Percentiles rank a stretch among this genome's conserved stretches.
phyloP scores from a whole-genome alignment of 345 rosid genomes.

The Firmiana major region DNA sequence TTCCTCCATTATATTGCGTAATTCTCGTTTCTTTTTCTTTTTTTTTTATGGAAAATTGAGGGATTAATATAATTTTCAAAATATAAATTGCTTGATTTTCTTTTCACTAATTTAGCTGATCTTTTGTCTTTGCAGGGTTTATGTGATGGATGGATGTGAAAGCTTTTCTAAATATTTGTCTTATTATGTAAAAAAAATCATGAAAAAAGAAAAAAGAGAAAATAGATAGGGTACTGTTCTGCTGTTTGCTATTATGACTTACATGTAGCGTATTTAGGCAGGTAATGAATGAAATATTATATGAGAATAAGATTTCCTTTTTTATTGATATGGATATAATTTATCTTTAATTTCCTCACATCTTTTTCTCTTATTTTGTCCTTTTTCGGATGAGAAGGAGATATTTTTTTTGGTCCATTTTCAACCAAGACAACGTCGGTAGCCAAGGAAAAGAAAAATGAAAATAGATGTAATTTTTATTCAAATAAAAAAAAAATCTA shows the following conservation, averaged over 20 bases:
- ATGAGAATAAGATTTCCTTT: neutral
- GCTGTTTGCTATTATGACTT: neutral
- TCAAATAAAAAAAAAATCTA: too few species aligned
- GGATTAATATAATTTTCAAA: too few species aligned
- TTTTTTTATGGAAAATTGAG: too few species aligned
- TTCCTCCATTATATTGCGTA: neutral
- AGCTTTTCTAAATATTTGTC: neutral
- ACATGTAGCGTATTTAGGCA: neutral
- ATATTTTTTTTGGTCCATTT: too few species aligned
- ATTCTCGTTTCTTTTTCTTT: neutral
- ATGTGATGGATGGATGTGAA: neutral
- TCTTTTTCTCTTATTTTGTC: too few species aligned
- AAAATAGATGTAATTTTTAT: too few species aligned
- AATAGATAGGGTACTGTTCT: neutral
- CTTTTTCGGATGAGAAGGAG: too few species aligned
- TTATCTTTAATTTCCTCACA: too few species aligned
- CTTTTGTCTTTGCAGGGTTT: neutral
- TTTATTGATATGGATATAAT: neutral
- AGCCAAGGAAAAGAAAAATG: too few species aligned
- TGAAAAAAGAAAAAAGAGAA: neutral
- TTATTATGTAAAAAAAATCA: neutral
- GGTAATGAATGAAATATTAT: neutral
- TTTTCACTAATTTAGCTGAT: too few species aligned
- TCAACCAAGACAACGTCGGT: too few species aligned
- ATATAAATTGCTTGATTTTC: too few species aligned